Evolutionary conservation across 2,329 filamentous ascomycete genomes (phyloP), one percentile per base, ranked within the genome.

Genomic region (Trichoderma sp.): DNA sequence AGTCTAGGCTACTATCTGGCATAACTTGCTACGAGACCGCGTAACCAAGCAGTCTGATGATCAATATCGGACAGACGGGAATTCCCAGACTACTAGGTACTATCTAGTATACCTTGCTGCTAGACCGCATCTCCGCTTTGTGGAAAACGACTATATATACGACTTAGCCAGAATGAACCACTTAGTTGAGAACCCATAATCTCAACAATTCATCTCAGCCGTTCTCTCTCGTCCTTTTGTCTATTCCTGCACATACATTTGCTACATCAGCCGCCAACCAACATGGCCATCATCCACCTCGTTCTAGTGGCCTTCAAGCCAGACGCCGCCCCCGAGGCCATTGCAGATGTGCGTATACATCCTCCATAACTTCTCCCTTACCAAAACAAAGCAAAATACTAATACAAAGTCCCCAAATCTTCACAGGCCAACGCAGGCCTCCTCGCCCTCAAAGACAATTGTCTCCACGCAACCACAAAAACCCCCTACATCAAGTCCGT

Each of bases 401-500:
- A 4, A 34, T 7, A 34, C 8, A 12, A 34, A 39, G 13, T 17
- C 43, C 43, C 17, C 4, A 47, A 68, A 26, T 5, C 11, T 20
- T 59, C 39, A 30, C 20, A 84, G 81, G 75, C 76, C 47, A 80
- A 77, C 74, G 71, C 75, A 3, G 73, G 74, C 15, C 76, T 84
- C 66, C 73, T 92, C 6, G 84, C 79, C 1, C 82, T 93, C 2
- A 85, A 85, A 74, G 81, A 88, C 6, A 84, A 83, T 7, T 93
- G 92, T 78, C 61, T 92, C 20, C 89, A 92, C 74, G 88, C 91
- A 2, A 82, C 80, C 1, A 87, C 88, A 0, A 81, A 88, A 15
- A 81, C 85, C 73, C 86, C 87, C 0, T 93, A 93, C 76, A 85
- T 93, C 73, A 85, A 84, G 73, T 85, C 85, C 0, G 81, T 85